Evolutionary conservation across 768 basidiomycete species (phyloP).

Genomic region (Suillus discolor): DNA sequence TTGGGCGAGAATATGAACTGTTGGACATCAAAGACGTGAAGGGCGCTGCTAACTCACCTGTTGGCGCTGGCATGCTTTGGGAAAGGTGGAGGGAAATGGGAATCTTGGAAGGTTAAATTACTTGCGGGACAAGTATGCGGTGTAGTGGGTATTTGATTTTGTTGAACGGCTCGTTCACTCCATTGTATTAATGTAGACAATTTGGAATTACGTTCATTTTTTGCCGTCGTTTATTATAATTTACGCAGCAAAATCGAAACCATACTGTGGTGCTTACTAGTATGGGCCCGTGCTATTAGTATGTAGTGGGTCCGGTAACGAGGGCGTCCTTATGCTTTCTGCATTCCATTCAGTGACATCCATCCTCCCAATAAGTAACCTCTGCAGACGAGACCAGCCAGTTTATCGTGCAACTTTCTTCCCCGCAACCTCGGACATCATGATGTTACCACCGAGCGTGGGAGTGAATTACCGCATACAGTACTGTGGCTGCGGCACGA

Average conservation of each 20-base stretch:
- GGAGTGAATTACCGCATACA: neutral
- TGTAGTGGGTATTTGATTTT: neutral
- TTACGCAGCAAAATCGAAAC: neutral
- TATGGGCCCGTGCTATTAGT: too few species aligned
- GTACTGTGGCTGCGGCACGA: neutral
- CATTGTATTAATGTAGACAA: conserved; percentile 1
- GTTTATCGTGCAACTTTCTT: too few species aligned
- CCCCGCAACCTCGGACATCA: neutral
- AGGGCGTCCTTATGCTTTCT: too few species aligned
- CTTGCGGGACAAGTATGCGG: neutral
- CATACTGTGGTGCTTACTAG: neutral
- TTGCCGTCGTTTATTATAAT: neutral
- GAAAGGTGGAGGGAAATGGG: conserved; percentile 92
- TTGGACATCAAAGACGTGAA: conserved; percentile 88
- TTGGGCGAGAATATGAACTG: conserved; percentile 91
- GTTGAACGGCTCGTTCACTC: neutral
- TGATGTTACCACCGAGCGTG: too few species aligned
- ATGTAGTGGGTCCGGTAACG: too few species aligned
- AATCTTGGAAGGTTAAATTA: conserved; percentile 48
- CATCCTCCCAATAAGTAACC: too few species aligned
- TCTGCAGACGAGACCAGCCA: too few species aligned
- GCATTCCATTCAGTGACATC: too few species aligned
- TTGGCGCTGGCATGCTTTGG: conserved; percentile 80
- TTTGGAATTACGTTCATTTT: neutral
- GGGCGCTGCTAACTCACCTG: conserved; percentile 58